Base-by-base conservation (phyloP, 1,139 yeast species). In the Nakaseomyces delphensis region DNA sequence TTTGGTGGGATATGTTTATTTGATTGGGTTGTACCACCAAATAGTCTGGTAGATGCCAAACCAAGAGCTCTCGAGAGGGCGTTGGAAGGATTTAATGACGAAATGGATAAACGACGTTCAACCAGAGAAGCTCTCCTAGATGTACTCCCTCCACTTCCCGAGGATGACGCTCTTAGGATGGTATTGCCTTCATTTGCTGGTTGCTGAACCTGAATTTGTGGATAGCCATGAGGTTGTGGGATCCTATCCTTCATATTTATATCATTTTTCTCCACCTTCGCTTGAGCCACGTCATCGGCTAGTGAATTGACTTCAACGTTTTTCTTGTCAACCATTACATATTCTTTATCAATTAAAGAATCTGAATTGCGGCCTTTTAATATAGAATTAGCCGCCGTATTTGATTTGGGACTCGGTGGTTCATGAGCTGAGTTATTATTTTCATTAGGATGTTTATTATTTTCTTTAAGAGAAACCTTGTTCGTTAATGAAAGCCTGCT, bases 241-340 rank as follows among this genome's bases (percentile, higher is more conserved):
- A 23, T 13, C 8, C 20, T 11, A 6, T 39, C 36, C 25, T 16
- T 23, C 13, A 31, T 16, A n/a, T 16, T n/a, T 4, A 27, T 20
- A 13, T 38, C 36, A 15, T 40, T 36, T 11, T 29, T 30, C 18
- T 11, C 32, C 16, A 25, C 28, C 16, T 38, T 31, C 2, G 82
- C 79, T 49, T 73, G 73, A 2, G 84, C 91, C 43, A 89, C 68
- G 59, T 87, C 95, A 62, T 91, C 97, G 8, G 97, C 97, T 44
- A 91, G 69, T 1, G 95, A 93, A 65, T 91, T 91, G 9, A 91
- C 95, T 61, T 91, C 97, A 3, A 91, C 96, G 0, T 93, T 86
- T 42, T 94, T 74, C 62, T 87, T 89, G 60, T 91, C 97, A 20
- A 91, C 91, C 31, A 91, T 95, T 37, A 91, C 97, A 55, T 91